Percentiles rank a stretch among this genome's conserved stretches.
Conservation (phyloP, 768 basidiomycete genomes). For the Kwoniella mangroviensis region DNA sequence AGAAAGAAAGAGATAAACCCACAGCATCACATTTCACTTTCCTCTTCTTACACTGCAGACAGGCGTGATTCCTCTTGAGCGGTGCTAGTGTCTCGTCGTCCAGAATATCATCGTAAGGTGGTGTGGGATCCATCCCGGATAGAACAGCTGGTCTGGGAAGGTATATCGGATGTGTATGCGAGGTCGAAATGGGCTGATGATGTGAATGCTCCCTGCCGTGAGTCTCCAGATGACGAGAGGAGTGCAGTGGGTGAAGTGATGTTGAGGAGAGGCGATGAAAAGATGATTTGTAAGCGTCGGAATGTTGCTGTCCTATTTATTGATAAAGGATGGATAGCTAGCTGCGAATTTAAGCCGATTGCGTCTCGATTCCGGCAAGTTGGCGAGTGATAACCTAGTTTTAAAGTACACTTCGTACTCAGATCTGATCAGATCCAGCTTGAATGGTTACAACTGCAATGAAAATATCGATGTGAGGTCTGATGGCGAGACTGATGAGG, state of each 20-base stretch:
- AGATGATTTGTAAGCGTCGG: background rate
- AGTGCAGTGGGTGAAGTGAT: background rate
- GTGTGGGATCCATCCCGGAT: constrained; percentile 18
- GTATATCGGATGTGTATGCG: background rate
- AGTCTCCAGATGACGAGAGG: no score
- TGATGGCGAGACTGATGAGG: no score
- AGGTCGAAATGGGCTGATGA: background rate
- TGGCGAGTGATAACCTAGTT: background rate
- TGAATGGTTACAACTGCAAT: no score
- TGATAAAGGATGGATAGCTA: background rate
- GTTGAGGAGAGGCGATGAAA: background rate
- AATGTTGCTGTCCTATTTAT: background rate
- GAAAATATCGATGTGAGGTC: no score
- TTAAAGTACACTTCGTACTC: background rate
- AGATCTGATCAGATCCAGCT: no score
- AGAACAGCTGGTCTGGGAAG: background rate
- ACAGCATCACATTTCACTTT: constrained; percentile 57
- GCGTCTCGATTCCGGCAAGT: background rate
- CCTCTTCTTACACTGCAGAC: constrained; percentile 54
- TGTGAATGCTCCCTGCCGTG: background rate
- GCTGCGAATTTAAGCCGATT: no score
- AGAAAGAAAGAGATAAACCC: constrained; percentile 18
- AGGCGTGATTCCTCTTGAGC: constrained; percentile 55
- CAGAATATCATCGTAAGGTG: constrained; percentile 26
- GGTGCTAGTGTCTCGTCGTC: constrained; percentile 33